Base-by-base conservation (phyloP, 1,139 yeast species). In the Hyphopichia fennica region DNA sequence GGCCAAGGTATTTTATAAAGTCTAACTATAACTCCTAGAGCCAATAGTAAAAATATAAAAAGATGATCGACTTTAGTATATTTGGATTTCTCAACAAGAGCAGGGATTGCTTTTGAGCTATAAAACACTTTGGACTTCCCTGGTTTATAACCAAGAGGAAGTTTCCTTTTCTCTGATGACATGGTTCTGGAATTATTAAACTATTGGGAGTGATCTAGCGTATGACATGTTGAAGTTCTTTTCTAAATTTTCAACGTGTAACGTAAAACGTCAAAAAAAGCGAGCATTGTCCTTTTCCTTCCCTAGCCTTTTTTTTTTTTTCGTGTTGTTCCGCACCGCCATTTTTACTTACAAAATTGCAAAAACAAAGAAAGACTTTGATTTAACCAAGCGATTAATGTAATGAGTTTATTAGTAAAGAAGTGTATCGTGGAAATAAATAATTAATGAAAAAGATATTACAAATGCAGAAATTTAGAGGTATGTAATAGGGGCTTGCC, bases 1-100 rank as follows among this genome's bases (percentile, higher is more conserved):
- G 99, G 99, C 45, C 70, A 62, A 37, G 79, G 74, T 38, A 93
- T 62, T 45, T 77, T 76, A 56, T 77, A 72, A 42, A 85, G 67
- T 51, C 98, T 54, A 15, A 65, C 51, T 15, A 53, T 39, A 2
- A 57, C 48, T 14, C 58, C 59, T 10, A 55, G 27, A 1, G 62
- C 56, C 6, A 57, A 37, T 14, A 66, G 44, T 18, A 54, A 29
- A 35, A 61, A 53, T 9, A 62, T 39, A 23, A 49, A 43, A 31
- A 60, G 54, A 40, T 56, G 58, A 48, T 65, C 69, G 2, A 49
- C 23, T 35, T 42, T 41, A 16, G 47, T 33, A 27, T 51, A 32
- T 13, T 31, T 33, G 17, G 54, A 35, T 29, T 41, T 45, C 22
- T 48, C 48, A 6, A 45, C 31, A 27, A 42, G 25, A 13, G 35